These are phyloP conservation scores for Parathielavia appendiculata DNA, from an alignment of 495 filamentous ascomycete genomes.

Conservation along the genomic window DNA sequence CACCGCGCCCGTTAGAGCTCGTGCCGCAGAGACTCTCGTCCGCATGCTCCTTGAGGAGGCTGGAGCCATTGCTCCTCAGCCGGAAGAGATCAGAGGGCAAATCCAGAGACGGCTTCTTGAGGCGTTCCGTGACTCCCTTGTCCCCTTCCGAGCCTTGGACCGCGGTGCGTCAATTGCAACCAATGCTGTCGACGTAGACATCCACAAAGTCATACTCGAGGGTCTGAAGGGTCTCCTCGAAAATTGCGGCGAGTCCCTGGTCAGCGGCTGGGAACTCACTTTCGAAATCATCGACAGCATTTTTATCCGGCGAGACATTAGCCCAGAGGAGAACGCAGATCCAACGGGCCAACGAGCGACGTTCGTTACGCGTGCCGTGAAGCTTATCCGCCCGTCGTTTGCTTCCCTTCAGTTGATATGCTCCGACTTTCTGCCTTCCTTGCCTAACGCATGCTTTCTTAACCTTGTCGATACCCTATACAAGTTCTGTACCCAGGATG, in stretches of 20 bases:
- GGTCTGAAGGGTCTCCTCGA: conserved; percentile 77
- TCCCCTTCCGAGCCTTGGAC: conserved; percentile 39
- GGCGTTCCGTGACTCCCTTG: conserved; percentile 57
- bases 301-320: conserved; percentile 50
- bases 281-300: conserved; percentile 83
- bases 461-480: conserved; percentile 84
- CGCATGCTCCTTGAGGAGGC: conserved; percentile 64
- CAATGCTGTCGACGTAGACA: conserved; percentile 62
- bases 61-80: conserved; percentile 43
- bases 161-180: conserved; percentile 48
- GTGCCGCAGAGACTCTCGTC: conserved; percentile 69
- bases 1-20: conserved; percentile 58
- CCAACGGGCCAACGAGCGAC: conserved; percentile 18
- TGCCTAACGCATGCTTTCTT: conserved; percentile 74
- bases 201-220: conserved; percentile 78
- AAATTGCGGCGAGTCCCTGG: conserved; percentile 77
- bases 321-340: conserved; percentile 23
- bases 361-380: conserved; percentile 57
- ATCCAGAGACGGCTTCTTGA: conserved; percentile 68
- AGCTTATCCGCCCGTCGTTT: conserved; percentile 78
- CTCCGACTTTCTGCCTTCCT: conserved; percentile 79
- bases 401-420: conserved; percentile 85
- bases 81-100: conserved; percentile 46
- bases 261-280: conserved; percentile 74
- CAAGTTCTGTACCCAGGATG: conserved; percentile 76